Percentiles rank a stretch among this genome's conserved stretches.
phyloP scores from a whole-genome alignment of 2,329 filamentous ascomycete genomes.

The Erysiphe pulchra region DNA sequence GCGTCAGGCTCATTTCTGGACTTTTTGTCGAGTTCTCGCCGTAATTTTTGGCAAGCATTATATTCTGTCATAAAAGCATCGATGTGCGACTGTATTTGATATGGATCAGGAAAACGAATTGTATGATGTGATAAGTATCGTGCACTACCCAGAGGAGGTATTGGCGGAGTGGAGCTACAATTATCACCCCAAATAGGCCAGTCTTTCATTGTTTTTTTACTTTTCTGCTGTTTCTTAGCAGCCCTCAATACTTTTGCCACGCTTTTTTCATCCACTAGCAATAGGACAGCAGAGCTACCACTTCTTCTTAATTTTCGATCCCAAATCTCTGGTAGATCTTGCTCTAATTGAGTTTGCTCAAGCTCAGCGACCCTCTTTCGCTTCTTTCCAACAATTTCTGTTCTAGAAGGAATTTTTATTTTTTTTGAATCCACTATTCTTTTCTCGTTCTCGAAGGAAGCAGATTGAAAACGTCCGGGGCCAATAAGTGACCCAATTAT shows the following conservation, averaged over 20 bases:
- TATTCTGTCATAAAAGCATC: constrained; percentile 77
- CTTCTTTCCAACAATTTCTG: constrained; percentile 17
- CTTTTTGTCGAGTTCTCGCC: constrained; percentile 31
- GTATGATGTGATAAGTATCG: constrained; percentile 37
- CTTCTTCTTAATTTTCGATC: constrained; percentile 41
- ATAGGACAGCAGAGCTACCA: constrained; percentile 54
- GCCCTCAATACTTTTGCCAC: constrained; percentile 55
- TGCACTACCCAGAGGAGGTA: constrained; percentile 29
- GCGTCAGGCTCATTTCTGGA: constrained; percentile 64
- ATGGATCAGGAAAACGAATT: constrained; percentile 42
- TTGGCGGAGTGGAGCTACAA: constrained; percentile 21
- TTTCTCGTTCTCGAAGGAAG: constrained; percentile 42
- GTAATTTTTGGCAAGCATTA: constrained; percentile 41
- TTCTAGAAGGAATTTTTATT: constrained; percentile 13
- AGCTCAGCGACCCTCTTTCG: constrained; percentile 26
- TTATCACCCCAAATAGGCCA: constrained; percentile 44
- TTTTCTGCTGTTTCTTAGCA: constrained; percentile 32
- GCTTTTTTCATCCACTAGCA: constrained; percentile 63
- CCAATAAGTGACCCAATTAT: constrained; percentile 54
- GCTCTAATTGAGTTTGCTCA: constrained; percentile 19
- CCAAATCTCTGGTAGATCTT: constrained; percentile 52
- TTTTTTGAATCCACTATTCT: neutral
- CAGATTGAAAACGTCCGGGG: constrained; percentile 50
- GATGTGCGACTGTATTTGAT: constrained; percentile 42
- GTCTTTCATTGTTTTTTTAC: constrained; percentile 18